Evolutionary conservation across 1,284 basidiomycete species (phyloP).

Genomic region (Tilletia caries): DNA sequence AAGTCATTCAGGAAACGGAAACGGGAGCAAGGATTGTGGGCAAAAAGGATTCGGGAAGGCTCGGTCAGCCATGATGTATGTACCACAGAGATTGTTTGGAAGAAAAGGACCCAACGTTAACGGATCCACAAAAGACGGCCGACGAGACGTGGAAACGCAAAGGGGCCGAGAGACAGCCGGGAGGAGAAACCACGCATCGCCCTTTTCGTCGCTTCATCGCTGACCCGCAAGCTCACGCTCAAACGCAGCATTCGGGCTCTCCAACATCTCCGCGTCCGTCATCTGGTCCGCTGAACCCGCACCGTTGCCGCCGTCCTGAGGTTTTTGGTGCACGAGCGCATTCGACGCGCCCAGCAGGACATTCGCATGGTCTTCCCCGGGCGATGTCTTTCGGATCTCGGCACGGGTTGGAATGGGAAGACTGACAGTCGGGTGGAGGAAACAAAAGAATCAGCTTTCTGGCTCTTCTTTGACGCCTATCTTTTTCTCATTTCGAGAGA

Average conservation of each 20-base stretch:
- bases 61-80: too few species aligned
- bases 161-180: too few species aligned
- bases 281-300: conserved; percentile 31
- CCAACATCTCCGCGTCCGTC: conserved; percentile 37
- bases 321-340: conserved; percentile 24
- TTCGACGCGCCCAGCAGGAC: conserved; percentile 34
- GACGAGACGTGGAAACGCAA: too few species aligned
- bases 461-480: conserved; percentile 16
- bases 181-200: too few species aligned
- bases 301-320: conserved; percentile 31
- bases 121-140: too few species aligned
- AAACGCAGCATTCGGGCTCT: conserved; percentile 33
- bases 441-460: conserved; percentile 3
- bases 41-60: too few species aligned
- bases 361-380: conserved; percentile 27
- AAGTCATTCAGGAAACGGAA: too few species aligned
- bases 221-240: conserved; percentile 8
- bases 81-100: too few species aligned
- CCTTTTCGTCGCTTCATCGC: not conserved
- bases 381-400: conserved; percentile 37
- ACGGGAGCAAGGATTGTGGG: too few species aligned
- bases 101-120: too few species aligned
- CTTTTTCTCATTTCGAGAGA: too few species aligned
- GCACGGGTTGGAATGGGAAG: conserved; percentile 48
- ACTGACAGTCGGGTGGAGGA: conserved; percentile 8